These are phyloP conservation scores for Funneliformis caledonium DNA, from an alignment of 371 early-diverging fungal genomes.

Conservation along the genomic window DNA sequence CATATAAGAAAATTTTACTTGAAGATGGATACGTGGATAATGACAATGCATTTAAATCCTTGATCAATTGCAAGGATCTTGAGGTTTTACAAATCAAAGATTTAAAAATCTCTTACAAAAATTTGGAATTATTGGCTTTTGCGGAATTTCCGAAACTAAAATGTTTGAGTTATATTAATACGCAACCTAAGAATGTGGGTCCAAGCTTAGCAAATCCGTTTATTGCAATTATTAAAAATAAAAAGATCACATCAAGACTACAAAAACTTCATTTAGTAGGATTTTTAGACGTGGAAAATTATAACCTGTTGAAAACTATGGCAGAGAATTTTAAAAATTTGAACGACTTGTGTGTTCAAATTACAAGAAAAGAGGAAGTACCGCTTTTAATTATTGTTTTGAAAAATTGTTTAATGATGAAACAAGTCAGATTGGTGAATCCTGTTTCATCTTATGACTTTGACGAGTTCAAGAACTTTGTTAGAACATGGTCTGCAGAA, in stretches of 20 bases:
- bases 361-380: not conserved
- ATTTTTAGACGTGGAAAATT: not conserved
- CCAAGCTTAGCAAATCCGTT: not conserved
- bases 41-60: not conserved
- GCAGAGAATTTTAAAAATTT: not conserved
- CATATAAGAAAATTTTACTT: not conserved
- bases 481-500: not conserved
- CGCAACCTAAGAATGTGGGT: not conserved
- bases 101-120: not conserved
- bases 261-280: not conserved
- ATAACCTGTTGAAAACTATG: not conserved
- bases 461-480: not conserved
- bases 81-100: not conserved
- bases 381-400: not conserved
- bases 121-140: not conserved
- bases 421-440: not conserved
- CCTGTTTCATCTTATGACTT: not conserved
- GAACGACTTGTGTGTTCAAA: not conserved
- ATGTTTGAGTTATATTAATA: not conserved
- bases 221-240: no score
- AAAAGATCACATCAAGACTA: not conserved
- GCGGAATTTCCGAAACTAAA: not conserved
- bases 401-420: not conserved
- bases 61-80: not conserved
- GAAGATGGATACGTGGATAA: not conserved